phyloP scores from a whole-genome alignment of 139 green algal species.

The Chlorella sorokiniana region DNA sequence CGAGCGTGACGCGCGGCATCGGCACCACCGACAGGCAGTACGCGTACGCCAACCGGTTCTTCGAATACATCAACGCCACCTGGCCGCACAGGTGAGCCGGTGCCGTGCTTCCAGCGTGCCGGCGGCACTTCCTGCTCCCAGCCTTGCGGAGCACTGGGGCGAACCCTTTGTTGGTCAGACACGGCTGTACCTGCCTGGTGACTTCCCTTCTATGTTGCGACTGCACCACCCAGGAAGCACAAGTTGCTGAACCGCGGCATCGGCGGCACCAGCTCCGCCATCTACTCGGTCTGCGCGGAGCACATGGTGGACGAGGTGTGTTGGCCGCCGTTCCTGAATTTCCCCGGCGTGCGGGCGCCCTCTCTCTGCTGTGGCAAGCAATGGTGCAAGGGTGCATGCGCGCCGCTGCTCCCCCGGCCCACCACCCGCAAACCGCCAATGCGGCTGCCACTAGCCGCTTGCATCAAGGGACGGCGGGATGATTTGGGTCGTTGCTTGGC shows the following conservation, averaged over 20 bases:
- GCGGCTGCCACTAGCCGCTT: too few species aligned
- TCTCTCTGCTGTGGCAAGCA: not conserved
- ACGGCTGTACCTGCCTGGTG: not conserved
- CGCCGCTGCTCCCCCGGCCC: too few species aligned
- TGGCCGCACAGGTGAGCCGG: conserved; percentile 13
- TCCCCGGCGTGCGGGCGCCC: not conserved
- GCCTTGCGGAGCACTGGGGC: too few species aligned
- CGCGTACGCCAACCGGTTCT: conserved; percentile 17
- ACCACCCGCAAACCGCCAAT: too few species aligned
- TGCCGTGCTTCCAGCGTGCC: too few species aligned
- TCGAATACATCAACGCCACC: conserved; percentile 9
- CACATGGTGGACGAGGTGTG: conserved; percentile 26
- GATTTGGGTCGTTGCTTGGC: too few species aligned
- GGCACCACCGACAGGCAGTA: conserved; percentile 13
- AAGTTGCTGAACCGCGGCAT: conserved; percentile 26
- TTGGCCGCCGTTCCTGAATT: not conserved
- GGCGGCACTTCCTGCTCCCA: too few species aligned
- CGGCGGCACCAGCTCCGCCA: conserved; percentile 17
- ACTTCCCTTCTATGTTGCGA: too few species aligned
- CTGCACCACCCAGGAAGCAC: not conserved
- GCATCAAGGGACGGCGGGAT: too few species aligned
- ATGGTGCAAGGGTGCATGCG: too few species aligned
- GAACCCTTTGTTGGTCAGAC: too few species aligned
- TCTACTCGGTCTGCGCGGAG: conserved; percentile 22
- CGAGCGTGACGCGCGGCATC: conserved; percentile 26